These are phyloP conservation scores for Shiraia sp. DNA, from an alignment of 2,329 filamentous ascomycete genomes.

Conservation along the genomic window DNA sequence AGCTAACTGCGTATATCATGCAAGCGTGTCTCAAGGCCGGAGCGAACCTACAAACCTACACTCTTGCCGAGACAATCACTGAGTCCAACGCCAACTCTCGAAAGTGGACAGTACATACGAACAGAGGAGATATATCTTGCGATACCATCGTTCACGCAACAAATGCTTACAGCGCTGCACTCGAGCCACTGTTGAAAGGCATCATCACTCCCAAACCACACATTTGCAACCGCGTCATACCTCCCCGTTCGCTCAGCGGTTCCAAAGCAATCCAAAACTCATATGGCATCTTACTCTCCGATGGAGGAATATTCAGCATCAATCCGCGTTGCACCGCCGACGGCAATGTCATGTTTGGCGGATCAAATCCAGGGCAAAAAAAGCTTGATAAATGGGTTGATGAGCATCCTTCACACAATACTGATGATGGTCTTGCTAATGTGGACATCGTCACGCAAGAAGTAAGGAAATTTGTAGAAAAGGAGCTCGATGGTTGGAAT, in stretches of 20 bases:
- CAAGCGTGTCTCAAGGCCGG: conserved; percentile 21
- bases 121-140: conserved; percentile 22
- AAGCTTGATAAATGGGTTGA: conserved; percentile 35
- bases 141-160: conserved; percentile 27
- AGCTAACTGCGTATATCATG: conserved; percentile 33
- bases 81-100: conserved; percentile 1
- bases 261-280: conserved; percentile 32
- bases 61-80: conserved; percentile 15
- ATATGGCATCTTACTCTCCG: conserved; percentile 35
- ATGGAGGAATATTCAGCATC: conserved; percentile 37
- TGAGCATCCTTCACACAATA: conserved; percentile 30
- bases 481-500: conserved; percentile 30
- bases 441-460: conserved; percentile 29
- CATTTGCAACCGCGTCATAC: conserved; percentile 30
- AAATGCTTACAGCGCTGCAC: conserved; percentile 30
- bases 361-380: conserved; percentile 37
- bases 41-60: conserved; percentile 28
- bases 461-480: conserved; percentile 28
- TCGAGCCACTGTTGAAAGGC: conserved; percentile 23
- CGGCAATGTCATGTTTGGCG: conserved; percentile 39
- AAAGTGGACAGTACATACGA: conserved; percentile 23
- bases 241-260: conserved; percentile 21
- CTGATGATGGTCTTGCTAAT: conserved; percentile 33
- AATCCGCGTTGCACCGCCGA: conserved; percentile 38
- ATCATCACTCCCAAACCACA: conserved; percentile 35